Evolutionary conservation across 352 stramenopile genomes (phyloP).

Genomic region (Pythium grandisporangium): DNA sequence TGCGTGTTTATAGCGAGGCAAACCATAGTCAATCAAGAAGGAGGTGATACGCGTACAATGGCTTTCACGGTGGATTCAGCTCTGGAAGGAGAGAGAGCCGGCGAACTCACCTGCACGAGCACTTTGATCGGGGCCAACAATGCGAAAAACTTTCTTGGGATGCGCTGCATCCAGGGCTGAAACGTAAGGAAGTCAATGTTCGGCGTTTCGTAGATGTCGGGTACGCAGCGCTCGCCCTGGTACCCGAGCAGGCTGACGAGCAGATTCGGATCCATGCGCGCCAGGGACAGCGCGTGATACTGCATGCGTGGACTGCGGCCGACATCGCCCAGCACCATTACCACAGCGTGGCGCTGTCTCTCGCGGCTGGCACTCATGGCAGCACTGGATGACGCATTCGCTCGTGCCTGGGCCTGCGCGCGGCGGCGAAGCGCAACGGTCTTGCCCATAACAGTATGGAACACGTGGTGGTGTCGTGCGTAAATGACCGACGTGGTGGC

Average conservation of each 20-base stretch:
- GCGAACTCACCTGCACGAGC: constrained; percentile 34
- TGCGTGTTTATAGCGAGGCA: too few species aligned
- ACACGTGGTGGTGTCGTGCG: too few species aligned
- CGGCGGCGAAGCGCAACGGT: constrained; percentile 12
- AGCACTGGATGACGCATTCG: constrained; percentile 3
- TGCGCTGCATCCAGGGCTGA: constrained; percentile 40
- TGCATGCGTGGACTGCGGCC: constrained; percentile 98
- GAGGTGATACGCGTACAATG: too few species aligned
- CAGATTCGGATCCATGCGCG: constrained; percentile 48
- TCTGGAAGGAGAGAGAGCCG: too few species aligned
- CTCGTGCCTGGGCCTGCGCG: constrained; percentile 13
- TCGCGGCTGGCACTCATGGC: not conserved
- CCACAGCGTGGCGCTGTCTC: constrained; percentile 54
- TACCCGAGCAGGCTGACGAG: constrained; percentile 93
- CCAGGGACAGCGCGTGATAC: constrained; percentile 96
- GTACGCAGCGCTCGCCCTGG: constrained; percentile 84
- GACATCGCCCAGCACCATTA: constrained; percentile 93
- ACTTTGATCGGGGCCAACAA: constrained; percentile 83
- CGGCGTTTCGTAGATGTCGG: constrained; percentile 36
- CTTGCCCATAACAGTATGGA: constrained; percentile 13
- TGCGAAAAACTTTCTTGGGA: constrained; percentile 62
- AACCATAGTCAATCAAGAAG: too few species aligned
- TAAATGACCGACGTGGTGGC: too few species aligned
- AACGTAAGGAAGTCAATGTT: constrained; percentile 81
- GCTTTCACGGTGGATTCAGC: too few species aligned